A percentile compares a stretch with the other conserved stretches of the same genome.
These are phyloP conservation scores for Aspergillus novofumigatus DNA, from an alignment of 2,329 filamentous ascomycete genomes.

Conservation along the genomic window DNA sequence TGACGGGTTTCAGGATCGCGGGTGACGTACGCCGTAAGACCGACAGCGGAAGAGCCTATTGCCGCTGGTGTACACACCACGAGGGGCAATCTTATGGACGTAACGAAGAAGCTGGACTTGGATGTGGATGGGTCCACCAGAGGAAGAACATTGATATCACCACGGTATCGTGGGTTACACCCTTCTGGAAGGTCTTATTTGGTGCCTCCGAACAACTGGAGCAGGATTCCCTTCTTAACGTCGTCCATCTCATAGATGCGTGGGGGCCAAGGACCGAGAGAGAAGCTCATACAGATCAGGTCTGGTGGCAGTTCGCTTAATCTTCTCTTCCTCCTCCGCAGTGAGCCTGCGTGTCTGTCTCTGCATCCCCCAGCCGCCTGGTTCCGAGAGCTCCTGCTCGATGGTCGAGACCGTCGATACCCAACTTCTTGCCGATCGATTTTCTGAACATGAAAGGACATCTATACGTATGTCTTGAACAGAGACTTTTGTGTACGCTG, in stretches of 20 bases:
- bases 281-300: slow-evolving; percentile 91
- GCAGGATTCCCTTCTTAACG: slow-evolving; percentile 95
- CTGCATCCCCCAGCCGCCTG: slow-evolving; percentile 65
- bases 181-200: slow-evolving; percentile 98
- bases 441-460: slow-evolving; percentile 91
- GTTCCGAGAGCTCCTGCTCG: slow-evolving; percentile 73
- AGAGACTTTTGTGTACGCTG: slow-evolving; percentile 90
- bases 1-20: slow-evolving; percentile 70
- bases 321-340: slow-evolving; percentile 84
- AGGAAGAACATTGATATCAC: slow-evolving; percentile 94
- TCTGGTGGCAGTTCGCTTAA: slow-evolving; percentile 72
- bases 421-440: slow-evolving; percentile 92
- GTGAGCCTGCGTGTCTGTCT: slow-evolving; percentile 80
- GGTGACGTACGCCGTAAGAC: slow-evolving; percentile 73
- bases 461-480: slow-evolving; percentile 98
- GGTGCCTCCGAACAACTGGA: slow-evolving; percentile 94
- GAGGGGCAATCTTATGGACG: slow-evolving; percentile 94
- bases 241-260: slow-evolving; percentile 98
- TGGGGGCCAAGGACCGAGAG: slow-evolving; percentile 84
- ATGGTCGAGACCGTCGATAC: slow-evolving; percentile 86
- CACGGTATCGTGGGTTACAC: slow-evolving; percentile 89
- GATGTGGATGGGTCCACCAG: slow-evolving; percentile 94
- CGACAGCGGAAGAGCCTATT: slow-evolving; percentile 73
- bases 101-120: slow-evolving; percentile 95
- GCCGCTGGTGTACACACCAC: slow-evolving; percentile 73